Evolutionary conservation across 495 filamentous ascomycete genomes (phyloP), one percentile per base, ranked within the genome.

Genomic region (Wilcoxina mikolae): DNA sequence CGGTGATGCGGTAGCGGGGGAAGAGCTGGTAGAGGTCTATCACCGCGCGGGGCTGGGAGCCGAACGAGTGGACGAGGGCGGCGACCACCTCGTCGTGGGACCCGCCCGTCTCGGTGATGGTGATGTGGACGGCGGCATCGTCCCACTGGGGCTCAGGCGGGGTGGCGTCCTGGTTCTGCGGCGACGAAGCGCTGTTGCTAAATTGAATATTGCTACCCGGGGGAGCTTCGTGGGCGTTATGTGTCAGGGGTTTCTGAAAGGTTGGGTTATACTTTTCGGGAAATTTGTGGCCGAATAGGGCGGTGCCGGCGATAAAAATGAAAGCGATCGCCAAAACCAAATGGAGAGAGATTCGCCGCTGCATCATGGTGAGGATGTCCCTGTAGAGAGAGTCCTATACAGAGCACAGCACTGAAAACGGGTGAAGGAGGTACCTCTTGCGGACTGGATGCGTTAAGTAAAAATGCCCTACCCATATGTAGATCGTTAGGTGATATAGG

Each of bases 11-110:
- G 38, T 60, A 65, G 23, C 64, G 62, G 11, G 55, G 59, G 12
- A 54, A 31, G 5, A 62, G 29, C 51, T 60, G 54, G 29, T 55
- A 60, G 31, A 63, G 49, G 27, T 51, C 41, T 38, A 65, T n/a
- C 9, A 49, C 24, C n/a, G 49, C 50, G 5, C 52, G 52, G 2
- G 25, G 52, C 22, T 62, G 62, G 4, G 59, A 56, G 5, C 62
- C 64, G 46, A 66, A 59, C 20, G 58, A 46, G 53, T 62, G 56
- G 26, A 66, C 55, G 33, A 65, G 53, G 4, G 64, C 62, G 2
- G 64, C 63, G 4, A 61, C 53, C 27, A 66, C 64, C 43, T 66
- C 64, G 28, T 66, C 64, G 51, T 66, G 64, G 10, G 46, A 55
- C 9, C 64, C 64, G n/a, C 44, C 54, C 3, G 62, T 60, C 35